Evolutionary conservation across 768 basidiomycete species (phyloP), one percentile per base, ranked within the genome.

Genomic region (Lepiota brunneoincarnata): DNA sequence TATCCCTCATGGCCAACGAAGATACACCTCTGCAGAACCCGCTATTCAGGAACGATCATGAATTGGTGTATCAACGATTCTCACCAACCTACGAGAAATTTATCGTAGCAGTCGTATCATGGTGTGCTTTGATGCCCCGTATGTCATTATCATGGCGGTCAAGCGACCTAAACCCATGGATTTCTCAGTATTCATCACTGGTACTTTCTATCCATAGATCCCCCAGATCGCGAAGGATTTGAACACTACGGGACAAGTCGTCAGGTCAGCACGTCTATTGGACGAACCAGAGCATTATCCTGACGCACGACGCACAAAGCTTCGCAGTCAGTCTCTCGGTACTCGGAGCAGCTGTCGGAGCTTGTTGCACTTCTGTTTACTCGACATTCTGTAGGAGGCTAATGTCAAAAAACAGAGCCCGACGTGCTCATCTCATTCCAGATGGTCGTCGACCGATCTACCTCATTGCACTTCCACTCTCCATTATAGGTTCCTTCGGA

Each of bases 361-460:
- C 64, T 3, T 59, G 71, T 0, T 39, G 56, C 7, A 69, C 67
- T 6, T 68, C 69, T 4, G 59, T 69, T 1, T 73, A 72, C 51
- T 72, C 72, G 1, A 68, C 68, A 6, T 71, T 69, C 51, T 73
- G 72, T 65, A 57, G 55, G 67, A 54, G 2, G 9, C 43, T 15
- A 34, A 31, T 31, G 15, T 18, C 7, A 9, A 39, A 41, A 35
- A 24, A 21, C 6, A 24, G 20, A 3, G 1, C 38, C 15, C 23
- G 1, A 10, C 10, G n/a, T 48, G 6, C 36, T 37, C 4, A 50
- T 37, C 0, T 49, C 4, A 12, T 26, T 10, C 49, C 18, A 86
- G 84, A 89, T 70, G 88, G 89, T 1, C 74, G 86, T 4, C 70
- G 80, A 18, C 70, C 73, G 0, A 69, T 86, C 21, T 89, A 85